Evolutionary conservation across 169 alveolate species (phyloP).

Genomic region (Plasmodium blacklocki): DNA sequence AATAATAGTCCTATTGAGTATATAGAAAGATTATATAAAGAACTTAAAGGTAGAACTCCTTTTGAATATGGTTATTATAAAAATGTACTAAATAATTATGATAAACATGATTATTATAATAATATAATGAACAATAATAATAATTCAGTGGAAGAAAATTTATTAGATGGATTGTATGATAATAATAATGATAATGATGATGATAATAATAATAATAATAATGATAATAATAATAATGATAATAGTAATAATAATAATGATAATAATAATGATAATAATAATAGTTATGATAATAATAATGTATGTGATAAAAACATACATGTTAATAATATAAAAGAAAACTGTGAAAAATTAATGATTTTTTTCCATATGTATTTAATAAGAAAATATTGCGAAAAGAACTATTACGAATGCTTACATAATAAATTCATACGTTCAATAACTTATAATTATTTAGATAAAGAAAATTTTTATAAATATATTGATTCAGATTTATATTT

Average conservation of each 20-base stretch:
- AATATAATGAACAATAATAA: neutral
- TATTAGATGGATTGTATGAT: neutral
- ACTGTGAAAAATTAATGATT: conserved; percentile 5
- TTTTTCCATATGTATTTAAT: conserved; percentile 50
- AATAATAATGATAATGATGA: neutral
- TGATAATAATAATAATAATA: neutral
- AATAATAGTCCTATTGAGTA: neutral
- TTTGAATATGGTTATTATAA: conserved; percentile 43
- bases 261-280: neutral
- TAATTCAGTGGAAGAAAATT: neutral
- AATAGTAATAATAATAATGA: neutral
- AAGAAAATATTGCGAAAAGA: conserved; percentile 42
- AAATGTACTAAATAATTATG: conserved; percentile 27
- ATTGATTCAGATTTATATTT: conserved; percentile 7
- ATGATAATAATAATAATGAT: neutral
- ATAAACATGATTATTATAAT: conserved; percentile 17
- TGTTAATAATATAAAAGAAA: neutral
- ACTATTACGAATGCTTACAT: conserved; percentile 18
- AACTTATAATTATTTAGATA: conserved; percentile 16
- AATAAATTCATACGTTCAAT: conserved; percentile 15
- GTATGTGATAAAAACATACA: neutral
- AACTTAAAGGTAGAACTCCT: conserved; percentile 6
- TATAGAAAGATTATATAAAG: conserved; percentile 3
- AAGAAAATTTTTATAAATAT: neutral
- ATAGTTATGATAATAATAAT: neutral